Percentiles rank a stretch among this genome's conserved stretches.
These are phyloP conservation scores for Auriscalpium orientale DNA, from an alignment of 768 basidiomycete species.

Conservation along the genomic window DNA sequence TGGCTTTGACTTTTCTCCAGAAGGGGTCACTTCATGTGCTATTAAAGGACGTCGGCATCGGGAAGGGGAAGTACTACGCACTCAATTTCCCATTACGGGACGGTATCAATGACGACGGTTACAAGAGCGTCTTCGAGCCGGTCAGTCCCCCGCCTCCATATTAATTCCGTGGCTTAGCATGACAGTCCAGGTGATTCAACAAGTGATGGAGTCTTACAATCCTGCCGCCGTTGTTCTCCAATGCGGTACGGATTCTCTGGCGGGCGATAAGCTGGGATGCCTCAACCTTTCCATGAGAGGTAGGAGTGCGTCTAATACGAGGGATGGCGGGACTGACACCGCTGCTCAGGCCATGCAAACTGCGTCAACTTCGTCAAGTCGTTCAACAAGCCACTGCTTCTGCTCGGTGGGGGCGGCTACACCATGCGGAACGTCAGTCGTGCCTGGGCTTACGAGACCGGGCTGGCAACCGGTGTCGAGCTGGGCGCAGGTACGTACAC, in stretches of 20 bases:
- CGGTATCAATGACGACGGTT: constrained; percentile 92
- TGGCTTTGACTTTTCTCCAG: constrained; percentile 3
- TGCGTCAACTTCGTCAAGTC: constrained; percentile 97
- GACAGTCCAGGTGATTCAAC: constrained; percentile 68
- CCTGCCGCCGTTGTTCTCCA: constrained; percentile 95
- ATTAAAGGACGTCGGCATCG: constrained; percentile 79
- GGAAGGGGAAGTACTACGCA: constrained; percentile 90
- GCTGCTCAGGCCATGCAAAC: constrained; percentile 78
- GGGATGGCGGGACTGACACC: background rate
- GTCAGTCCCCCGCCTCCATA: constrained; percentile 36
- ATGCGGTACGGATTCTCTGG: constrained; percentile 94
- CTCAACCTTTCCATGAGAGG: constrained; percentile 96
- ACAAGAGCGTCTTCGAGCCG: constrained; percentile 92
- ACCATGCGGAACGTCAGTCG: constrained; percentile 97
- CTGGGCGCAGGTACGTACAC: constrained; percentile 61
- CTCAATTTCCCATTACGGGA: constrained; percentile 93
- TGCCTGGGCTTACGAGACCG: constrained; percentile 97
- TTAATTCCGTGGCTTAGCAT: background rate
- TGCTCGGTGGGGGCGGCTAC: constrained; percentile 96
- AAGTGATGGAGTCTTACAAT: constrained; percentile 92
- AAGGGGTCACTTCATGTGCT: background rate
- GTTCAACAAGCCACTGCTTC: constrained; percentile 86
- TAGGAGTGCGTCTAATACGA: constrained; percentile 16
- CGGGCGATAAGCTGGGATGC: constrained; percentile 93
- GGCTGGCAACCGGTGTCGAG: constrained; percentile 95